Evolutionary conservation across 169 alveolate species (phyloP).

Genomic region (Plasmodium falciparum): DNA sequence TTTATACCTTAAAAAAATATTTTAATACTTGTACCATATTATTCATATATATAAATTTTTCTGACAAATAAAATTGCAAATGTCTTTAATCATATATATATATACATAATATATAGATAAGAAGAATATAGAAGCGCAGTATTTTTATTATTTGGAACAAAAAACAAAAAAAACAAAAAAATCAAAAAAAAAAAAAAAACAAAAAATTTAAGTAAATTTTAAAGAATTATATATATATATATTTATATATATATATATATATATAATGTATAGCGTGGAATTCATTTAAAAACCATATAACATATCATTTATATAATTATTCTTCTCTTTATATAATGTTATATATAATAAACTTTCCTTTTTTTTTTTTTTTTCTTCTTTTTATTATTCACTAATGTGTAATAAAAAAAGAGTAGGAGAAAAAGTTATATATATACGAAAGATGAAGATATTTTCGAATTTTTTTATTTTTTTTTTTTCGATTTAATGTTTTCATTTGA

Average conservation of each 20-base stretch:
- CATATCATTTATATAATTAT: not conserved
- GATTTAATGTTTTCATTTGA: not conserved
- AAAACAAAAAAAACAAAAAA: constrained; percentile 1
- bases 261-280: constrained; percentile 2
- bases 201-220: not conserved
- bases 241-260: too few relatives aligned
- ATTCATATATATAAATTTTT: too few relatives aligned
- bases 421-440: constrained; percentile 5
- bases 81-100: too few relatives aligned
- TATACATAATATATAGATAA: too few relatives aligned
- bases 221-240: not conserved
- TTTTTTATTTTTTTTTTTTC: constrained; percentile 18
- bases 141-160: not conserved
- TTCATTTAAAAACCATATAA: not conserved
- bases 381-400: not conserved
- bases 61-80: too few relatives aligned
- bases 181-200: not conserved
- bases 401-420: not conserved
- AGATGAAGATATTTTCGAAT: not conserved
- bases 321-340: constrained; percentile 3
- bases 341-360: not conserved
- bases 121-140: too few relatives aligned
- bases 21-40: too few relatives aligned
- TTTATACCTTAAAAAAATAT: too few relatives aligned
- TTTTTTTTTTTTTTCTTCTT: not conserved